These are phyloP conservation scores for Hypoxylon sp. DNA, from an alignment of 2,329 filamentous ascomycete species.

Conservation along the genomic window DNA sequence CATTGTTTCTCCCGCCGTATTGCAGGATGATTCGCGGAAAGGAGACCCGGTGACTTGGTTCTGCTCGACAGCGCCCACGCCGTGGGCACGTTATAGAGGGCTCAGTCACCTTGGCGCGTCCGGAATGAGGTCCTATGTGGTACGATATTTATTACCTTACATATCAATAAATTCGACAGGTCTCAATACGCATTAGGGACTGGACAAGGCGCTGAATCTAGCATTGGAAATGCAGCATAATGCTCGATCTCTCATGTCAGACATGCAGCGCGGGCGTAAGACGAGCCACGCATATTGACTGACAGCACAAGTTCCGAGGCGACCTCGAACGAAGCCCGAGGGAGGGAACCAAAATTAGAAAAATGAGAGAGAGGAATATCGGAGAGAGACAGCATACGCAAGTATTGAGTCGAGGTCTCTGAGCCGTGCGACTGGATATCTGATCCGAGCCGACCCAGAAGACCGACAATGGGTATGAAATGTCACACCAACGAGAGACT, in stretches of 20 bases:
- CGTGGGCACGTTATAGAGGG: background rate
- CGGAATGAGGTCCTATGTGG: slow-evolving; percentile 13
- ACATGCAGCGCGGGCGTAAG: slow-evolving; percentile 11
- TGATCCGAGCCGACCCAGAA: slow-evolving; percentile 23
- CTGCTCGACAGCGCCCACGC: slow-evolving; percentile 26
- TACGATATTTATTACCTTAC: background rate
- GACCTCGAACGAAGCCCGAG: background rate
- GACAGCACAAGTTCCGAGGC: background rate
- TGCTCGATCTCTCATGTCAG: slow-evolving; percentile 35
- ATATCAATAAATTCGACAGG: slow-evolving; percentile 8
- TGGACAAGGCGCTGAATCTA: slow-evolving; percentile 27
- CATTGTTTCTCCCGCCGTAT: slow-evolving; percentile 3
- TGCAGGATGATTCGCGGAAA: slow-evolving; percentile 20
- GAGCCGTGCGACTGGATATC: slow-evolving; percentile 33
- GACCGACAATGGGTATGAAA: slow-evolving; percentile 24
- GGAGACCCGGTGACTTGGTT: slow-evolving; percentile 35
- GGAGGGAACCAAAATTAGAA: slow-evolving; percentile 31
- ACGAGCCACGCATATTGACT: slow-evolving; percentile 36
- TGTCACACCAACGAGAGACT: slow-evolving; percentile 40
- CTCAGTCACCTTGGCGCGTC: background rate
- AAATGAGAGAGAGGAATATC: slow-evolving; percentile 15
- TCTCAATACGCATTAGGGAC: slow-evolving; percentile 19
- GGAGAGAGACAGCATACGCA: slow-evolving; percentile 37
- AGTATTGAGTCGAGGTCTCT: slow-evolving; percentile 35
- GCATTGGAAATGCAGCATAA: slow-evolving; percentile 13